Evolutionary conservation across 2,329 filamentous ascomycete species (phyloP).

Genomic region (Tolypocladium cylindrosporum): DNA sequence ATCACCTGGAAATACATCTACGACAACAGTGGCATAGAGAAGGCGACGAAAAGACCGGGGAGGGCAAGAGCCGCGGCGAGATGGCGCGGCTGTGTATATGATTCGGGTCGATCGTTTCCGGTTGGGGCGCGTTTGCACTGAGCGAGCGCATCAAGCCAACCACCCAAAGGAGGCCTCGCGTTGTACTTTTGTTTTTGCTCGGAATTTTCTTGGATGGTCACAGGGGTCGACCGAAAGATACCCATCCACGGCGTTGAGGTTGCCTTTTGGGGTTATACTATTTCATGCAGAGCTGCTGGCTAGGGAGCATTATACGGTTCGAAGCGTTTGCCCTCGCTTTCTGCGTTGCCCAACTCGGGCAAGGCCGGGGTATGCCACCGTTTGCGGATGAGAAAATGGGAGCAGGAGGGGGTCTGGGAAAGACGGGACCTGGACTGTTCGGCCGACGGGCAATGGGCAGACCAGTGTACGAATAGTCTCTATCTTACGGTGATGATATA

Average conservation of each 20-base stretch:
- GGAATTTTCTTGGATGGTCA: constrained; percentile 1
- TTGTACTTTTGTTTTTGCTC: constrained; percentile 2
- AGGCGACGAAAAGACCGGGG: constrained; percentile 9
- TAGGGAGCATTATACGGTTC: constrained; percentile 7
- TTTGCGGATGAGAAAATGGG: neutral
- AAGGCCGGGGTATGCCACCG: neutral
- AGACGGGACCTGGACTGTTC: neutral
- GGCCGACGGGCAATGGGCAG: neutral
- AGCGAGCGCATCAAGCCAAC: neutral
- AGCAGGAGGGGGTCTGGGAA: neutral
- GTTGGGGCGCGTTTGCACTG: constrained; percentile 13
- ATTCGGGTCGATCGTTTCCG: constrained; percentile 12
- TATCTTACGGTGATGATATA: constrained; percentile 9
- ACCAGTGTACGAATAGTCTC: constrained; percentile 7
- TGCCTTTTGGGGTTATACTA: constrained; percentile 6
- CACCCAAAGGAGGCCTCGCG: constrained; percentile 2
- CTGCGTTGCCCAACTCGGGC: constrained; percentile 1
- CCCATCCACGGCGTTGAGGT: constrained; percentile 14
- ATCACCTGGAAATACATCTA: constrained; percentile 4
- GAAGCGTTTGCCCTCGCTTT: constrained; percentile 10
- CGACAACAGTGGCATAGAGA: constrained; percentile 7
- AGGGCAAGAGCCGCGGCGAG: constrained; percentile 2
- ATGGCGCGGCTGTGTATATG: constrained; percentile 15
- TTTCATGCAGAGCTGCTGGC: constrained; percentile 6
- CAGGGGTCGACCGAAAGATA: constrained; percentile 16